Conservation (phyloP, 2,329 filamentous ascomycete species). For the Colletotrichum orchidophilum region DNA sequence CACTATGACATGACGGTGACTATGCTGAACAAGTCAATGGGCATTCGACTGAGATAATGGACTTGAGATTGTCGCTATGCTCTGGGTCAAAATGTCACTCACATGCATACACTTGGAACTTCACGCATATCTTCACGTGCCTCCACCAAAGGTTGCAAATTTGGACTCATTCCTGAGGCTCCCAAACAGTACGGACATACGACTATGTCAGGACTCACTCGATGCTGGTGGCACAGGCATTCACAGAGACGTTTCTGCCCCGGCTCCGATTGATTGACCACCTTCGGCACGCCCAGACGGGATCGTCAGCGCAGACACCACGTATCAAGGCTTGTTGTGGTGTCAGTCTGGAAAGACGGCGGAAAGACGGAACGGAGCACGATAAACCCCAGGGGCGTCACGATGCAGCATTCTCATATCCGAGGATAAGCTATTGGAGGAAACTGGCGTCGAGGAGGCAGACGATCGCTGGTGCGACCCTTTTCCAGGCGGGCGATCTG, state of each 20-base stretch:
- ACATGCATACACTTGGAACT: not conserved
- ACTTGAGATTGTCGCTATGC: not conserved
- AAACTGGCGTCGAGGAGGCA: not conserved
- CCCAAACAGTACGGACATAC: not conserved
- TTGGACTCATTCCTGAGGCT: not conserved
- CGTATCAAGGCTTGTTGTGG: slow-evolving; percentile 1
- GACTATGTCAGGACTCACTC: too few relatives aligned
- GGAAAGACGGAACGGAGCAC: not conserved
- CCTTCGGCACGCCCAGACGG: not conserved
- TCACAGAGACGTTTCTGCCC: not conserved
- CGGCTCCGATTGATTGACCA: not conserved
- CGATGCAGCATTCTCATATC: not conserved
- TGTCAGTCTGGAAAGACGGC: not conserved
- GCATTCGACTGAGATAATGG: slow-evolving; percentile 66
- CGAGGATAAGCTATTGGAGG: slow-evolving; percentile 21
- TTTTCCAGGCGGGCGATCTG: slow-evolving; percentile 21
- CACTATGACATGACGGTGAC: slow-evolving; percentile 76
- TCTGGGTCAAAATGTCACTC: not conserved
- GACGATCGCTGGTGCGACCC: slow-evolving; percentile 15
- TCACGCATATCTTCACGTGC: too few relatives aligned
- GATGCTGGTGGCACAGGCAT: not conserved
- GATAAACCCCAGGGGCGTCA: not conserved
- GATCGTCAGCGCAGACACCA: slow-evolving; percentile 4
- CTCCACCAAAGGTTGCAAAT: not conserved
- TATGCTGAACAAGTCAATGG: slow-evolving; percentile 80